Percentiles rank a stretch among this genome's conserved stretches.
Evolutionary conservation across 2,329 filamentous ascomycete species (phyloP).

Genomic region (Xylariaceae sp.): DNA sequence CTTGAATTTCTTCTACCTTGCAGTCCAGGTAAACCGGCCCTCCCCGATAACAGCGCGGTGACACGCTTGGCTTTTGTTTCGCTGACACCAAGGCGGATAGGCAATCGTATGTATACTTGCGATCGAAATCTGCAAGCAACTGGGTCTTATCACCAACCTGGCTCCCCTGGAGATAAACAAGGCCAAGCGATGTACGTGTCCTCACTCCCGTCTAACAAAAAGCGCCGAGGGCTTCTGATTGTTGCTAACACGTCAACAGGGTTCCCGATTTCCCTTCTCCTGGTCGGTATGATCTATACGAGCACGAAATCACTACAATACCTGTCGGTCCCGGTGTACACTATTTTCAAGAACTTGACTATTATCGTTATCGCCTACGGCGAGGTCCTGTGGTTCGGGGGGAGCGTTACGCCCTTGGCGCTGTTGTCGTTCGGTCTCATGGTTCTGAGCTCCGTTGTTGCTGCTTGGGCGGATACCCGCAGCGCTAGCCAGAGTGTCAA

Average conservation of each 20-base stretch:
- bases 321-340: constrained; percentile 97
- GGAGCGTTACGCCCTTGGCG: constrained; percentile 82
- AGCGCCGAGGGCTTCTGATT: not conserved
- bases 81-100: constrained; percentile 49
- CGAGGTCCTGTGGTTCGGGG: constrained; percentile 97
- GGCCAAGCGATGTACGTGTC: constrained; percentile 81
- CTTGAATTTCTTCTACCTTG: constrained; percentile 92
- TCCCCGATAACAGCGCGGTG: not conserved
- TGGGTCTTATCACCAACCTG: constrained; percentile 80
- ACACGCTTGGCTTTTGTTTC: constrained; percentile 10
- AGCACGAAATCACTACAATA: constrained; percentile 94
- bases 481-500: constrained; percentile 60
- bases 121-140: constrained; percentile 80
- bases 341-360: constrained; percentile 99
- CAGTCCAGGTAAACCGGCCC: constrained; percentile 71
- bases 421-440: constrained; percentile 95
- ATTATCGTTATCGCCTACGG: constrained; percentile 99
- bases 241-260: constrained; percentile 55
- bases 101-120: constrained; percentile 85
- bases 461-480: constrained; percentile 93
- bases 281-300: constrained; percentile 99
- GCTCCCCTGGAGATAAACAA: constrained; percentile 83
- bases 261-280: constrained; percentile 94
- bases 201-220: not conserved
- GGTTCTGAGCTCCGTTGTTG: constrained; percentile 92